These are phyloP conservation scores for Candolleomyces eurysporus DNA, from an alignment of 768 basidiomycete species.

Conservation along the genomic window DNA sequence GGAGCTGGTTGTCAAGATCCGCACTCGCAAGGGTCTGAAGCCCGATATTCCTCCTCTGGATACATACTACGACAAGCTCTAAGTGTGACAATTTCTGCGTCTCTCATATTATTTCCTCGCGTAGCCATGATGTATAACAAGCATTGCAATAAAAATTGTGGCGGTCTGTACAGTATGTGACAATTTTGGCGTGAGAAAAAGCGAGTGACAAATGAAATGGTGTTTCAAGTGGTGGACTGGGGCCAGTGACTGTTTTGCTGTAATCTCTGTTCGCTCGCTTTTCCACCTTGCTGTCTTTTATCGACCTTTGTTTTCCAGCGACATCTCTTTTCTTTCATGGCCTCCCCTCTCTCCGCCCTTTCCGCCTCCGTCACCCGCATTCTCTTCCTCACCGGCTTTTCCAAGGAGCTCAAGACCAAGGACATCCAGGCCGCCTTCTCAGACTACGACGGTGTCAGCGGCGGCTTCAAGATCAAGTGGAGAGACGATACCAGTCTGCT, in stretches of 20 bases:
- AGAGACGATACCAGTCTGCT: conserved; percentile 93
- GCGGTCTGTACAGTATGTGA: background rate
- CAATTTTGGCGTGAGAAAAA: background rate
- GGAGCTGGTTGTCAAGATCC: conserved; percentile 77
- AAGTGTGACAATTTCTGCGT: conserved; percentile 23
- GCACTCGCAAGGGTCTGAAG: conserved; percentile 95
- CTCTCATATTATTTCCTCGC: conserved; percentile 15
- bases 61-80: conserved; percentile 93
- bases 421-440: conserved; percentile 91
- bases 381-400: conserved; percentile 87
- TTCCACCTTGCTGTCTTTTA: conserved; percentile 14
- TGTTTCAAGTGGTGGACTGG: background rate
- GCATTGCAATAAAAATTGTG: background rate
- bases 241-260: background rate
- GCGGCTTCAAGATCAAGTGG: conserved; percentile 99
- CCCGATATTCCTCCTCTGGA: conserved; percentile 87
- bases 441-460: conserved; percentile 81
- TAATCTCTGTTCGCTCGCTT: conserved; percentile 17
- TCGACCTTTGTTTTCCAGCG: conserved; percentile 9
- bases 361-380: conserved; percentile 97
- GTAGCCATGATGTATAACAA: background rate
- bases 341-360: conserved; percentile 72
- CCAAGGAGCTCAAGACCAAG: conserved; percentile 94
- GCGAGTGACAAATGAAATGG: background rate
- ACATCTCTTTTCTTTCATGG: conserved; percentile 41